These are phyloP conservation scores for Glaciozyma martinii DNA, from an alignment of 768 basidiomycete genomes.

Conservation along the genomic window DNA sequence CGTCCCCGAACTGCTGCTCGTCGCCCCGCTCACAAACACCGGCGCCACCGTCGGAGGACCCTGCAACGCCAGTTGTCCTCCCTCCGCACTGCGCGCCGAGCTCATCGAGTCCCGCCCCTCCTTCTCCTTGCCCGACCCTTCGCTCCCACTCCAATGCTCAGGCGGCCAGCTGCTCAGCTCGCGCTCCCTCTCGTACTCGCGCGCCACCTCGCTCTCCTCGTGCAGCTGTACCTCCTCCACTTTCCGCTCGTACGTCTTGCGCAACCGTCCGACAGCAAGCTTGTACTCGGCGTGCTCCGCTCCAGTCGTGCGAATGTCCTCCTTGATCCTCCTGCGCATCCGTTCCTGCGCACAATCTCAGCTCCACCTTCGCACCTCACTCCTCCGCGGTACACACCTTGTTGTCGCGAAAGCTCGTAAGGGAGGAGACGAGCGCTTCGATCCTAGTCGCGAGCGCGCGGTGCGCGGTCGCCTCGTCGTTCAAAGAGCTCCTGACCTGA, in stretches of 20 bases:
- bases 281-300: slow-evolving; percentile 31
- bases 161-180: slow-evolving; percentile 19
- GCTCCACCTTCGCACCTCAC: not conserved
- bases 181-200: slow-evolving; percentile 5
- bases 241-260: slow-evolving; percentile 32
- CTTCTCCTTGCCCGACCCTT: not conserved
- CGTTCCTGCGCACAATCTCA: slow-evolving; percentile 16
- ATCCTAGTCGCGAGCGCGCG: slow-evolving; percentile 3
- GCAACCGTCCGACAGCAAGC: slow-evolving; percentile 18
- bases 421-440: slow-evolving; percentile 4
- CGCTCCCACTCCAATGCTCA: slow-evolving; percentile 14
- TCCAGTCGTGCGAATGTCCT: slow-evolving; percentile 23
- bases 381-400: not conserved
- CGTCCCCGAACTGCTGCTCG: slow-evolving; percentile 7
- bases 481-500: slow-evolving; percentile 9
- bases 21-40: slow-evolving; percentile 27
- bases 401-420: slow-evolving; percentile 23
- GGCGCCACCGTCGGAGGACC: not conserved
- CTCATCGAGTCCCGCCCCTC: slow-evolving; percentile 11
- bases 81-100: slow-evolving; percentile 2
- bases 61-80: not conserved
- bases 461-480: slow-evolving; percentile 22
- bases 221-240: slow-evolving; percentile 31
- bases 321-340: slow-evolving; percentile 28
- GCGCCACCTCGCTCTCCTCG: slow-evolving; percentile 20